These are phyloP conservation scores for Ustilago sp. DNA, from an alignment of 1,284 basidiomycete genomes.

Conservation along the genomic window DNA sequence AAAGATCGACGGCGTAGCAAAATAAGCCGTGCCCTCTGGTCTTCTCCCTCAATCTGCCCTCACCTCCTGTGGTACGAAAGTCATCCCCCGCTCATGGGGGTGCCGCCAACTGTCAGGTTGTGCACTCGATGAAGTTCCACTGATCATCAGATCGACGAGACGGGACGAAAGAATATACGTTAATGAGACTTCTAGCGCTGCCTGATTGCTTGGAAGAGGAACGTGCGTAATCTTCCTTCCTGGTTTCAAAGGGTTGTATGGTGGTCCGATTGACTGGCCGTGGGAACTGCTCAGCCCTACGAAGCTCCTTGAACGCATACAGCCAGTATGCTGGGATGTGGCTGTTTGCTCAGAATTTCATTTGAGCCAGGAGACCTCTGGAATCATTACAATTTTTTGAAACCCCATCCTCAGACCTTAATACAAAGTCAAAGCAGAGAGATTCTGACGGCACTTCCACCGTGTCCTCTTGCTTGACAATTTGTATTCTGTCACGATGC, in stretches of 20 bases:
- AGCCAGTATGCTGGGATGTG: background rate
- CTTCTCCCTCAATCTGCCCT: background rate
- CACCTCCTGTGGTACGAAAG: background rate
- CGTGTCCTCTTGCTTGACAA: background rate
- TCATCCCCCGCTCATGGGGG: background rate
- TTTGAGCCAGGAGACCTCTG: background rate
- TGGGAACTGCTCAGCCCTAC: background rate
- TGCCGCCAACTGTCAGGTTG: background rate
- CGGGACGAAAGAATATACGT: background rate
- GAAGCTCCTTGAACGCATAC: background rate
- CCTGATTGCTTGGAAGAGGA: conserved; percentile 2
- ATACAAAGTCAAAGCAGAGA: background rate
- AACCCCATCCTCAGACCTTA: background rate
- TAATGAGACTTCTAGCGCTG: background rate
- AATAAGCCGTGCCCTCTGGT: background rate
- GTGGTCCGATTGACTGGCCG: background rate
- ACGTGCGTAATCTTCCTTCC: conserved; percentile 12
- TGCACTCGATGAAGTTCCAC: background rate
- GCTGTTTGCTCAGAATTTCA: conserved; percentile 3
- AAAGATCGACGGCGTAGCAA: background rate
- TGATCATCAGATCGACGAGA: background rate
- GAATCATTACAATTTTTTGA: background rate
- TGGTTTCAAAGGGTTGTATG: background rate
- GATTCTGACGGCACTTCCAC: background rate
- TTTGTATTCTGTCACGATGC: background rate